Evolutionary conservation across 257 asterid genomes (phyloP).

Genomic region (Asclepias syriaca): DNA sequence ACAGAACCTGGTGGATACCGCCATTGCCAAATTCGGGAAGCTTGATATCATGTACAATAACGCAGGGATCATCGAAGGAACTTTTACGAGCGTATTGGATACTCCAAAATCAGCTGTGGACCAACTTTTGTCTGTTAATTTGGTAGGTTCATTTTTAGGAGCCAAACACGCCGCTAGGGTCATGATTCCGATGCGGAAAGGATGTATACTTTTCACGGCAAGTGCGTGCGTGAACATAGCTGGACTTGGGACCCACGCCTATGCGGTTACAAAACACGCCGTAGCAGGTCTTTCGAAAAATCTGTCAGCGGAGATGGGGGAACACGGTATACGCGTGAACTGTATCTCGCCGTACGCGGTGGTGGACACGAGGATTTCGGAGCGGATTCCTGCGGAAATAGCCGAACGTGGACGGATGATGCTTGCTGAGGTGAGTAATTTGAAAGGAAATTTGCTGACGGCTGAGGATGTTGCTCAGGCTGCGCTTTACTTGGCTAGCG

Average conservation of each 20-base stretch:
- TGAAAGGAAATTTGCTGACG: constrained; percentile 26
- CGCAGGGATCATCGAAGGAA: constrained; percentile 31
- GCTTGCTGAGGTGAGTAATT: constrained; percentile 19
- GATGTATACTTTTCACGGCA: constrained; percentile 44
- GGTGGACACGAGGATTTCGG: background rate
- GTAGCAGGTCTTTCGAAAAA: constrained; percentile 35
- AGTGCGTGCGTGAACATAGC: constrained; percentile 37
- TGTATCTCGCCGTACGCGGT: constrained; percentile 46
- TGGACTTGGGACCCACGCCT: constrained; percentile 27
- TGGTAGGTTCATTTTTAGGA: constrained; percentile 34
- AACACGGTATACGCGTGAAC: constrained; percentile 44
- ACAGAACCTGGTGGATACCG: constrained; percentile 19
- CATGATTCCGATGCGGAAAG: constrained; percentile 33
- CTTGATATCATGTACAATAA: constrained; percentile 54
- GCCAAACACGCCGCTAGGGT: constrained; percentile 57
- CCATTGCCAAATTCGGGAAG: constrained; percentile 32
- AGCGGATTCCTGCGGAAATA: constrained; percentile 11
- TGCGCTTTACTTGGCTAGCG: constrained; percentile 39
- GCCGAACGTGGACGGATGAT: background rate
- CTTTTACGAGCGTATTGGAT: constrained; percentile 15
- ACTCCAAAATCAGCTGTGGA: constrained; percentile 21
- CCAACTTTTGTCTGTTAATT: constrained; percentile 22
- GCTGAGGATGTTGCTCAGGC: constrained; percentile 43
- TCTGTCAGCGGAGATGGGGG: constrained; percentile 40
- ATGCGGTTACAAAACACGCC: constrained; percentile 37